Percentiles rank a stretch among this genome's conserved stretches.
Conservation (phyloP, 176 grass and related monocot genomes). For the Hordeum marinum region DNA sequence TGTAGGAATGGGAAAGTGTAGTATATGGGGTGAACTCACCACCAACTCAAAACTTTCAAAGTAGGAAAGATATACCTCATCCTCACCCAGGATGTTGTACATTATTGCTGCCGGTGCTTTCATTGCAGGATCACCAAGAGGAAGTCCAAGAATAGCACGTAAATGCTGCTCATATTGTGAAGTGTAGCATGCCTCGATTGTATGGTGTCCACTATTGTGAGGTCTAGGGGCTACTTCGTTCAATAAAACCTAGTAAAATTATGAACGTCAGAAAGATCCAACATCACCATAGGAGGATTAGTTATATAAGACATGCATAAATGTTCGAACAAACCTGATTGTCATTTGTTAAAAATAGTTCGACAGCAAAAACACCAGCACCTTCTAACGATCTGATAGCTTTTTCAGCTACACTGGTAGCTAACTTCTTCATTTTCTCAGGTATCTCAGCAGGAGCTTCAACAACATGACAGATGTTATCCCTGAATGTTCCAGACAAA, state of each 20-base stretch:
- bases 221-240: slow-evolving; percentile 96
- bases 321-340: slow-evolving; percentile 53
- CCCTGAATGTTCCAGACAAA: slow-evolving; percentile 48
- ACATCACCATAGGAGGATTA: not conserved
- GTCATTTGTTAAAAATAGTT: slow-evolving; percentile 92
- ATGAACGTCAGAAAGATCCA: slow-evolving; percentile 12
- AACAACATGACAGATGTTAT: slow-evolving; percentile 93
- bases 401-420: slow-evolving; percentile 64
- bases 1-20: too few relatives aligned
- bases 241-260: slow-evolving; percentile 59
- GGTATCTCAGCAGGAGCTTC: slow-evolving; percentile 74
- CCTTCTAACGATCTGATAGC: slow-evolving; percentile 76
- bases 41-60: too few relatives aligned
- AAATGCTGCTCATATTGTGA: slow-evolving; percentile 98
- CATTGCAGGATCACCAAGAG: slow-evolving; percentile 86
- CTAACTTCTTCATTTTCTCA: slow-evolving; percentile 64
- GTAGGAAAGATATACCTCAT: slow-evolving; percentile 40
- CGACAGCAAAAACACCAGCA: slow-evolving; percentile 87
- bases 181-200: slow-evolving; percentile 90
- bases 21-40: too few relatives aligned
- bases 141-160: slow-evolving; percentile 86
- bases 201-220: slow-evolving; percentile 96
- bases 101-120: slow-evolving; percentile 83
- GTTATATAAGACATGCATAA: not conserved
- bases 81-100: slow-evolving; percentile 96